These are phyloP conservation scores for Melanopsichium pennsylvanicum DNA, from an alignment of 1,284 basidiomycete genomes.

Conservation along the genomic window DNA sequence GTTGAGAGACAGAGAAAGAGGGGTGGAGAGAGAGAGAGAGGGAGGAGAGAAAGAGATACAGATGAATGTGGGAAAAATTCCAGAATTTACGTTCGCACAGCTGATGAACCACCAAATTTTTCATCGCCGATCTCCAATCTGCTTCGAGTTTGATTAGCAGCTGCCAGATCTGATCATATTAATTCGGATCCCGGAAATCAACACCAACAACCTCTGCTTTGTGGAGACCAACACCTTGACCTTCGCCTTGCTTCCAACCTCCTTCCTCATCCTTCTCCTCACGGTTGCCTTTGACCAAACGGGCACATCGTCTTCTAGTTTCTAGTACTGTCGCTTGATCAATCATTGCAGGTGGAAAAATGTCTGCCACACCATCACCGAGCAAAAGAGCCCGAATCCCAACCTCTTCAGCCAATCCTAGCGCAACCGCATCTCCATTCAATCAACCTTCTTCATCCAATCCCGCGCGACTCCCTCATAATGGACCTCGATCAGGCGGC, in stretches of 20 bases:
- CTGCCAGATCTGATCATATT: background rate
- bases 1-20: background rate
- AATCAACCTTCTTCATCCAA: background rate
- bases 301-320: no score
- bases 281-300: background rate
- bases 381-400: slow-evolving; percentile 26
- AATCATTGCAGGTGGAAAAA: background rate
- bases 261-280: background rate
- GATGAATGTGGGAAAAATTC: slow-evolving; percentile 21
- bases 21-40: background rate
- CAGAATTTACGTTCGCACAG: slow-evolving; percentile 7
- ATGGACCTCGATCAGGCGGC: slow-evolving; percentile 24
- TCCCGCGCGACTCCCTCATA: background rate
- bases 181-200: background rate
- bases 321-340: background rate
- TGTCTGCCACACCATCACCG: slow-evolving; percentile 38
- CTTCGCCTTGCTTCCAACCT: background rate
- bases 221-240: background rate
- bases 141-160: no score
- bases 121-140: slow-evolving; percentile 27
- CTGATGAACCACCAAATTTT: slow-evolving; percentile 11
- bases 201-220: background rate
- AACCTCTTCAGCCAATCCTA: slow-evolving; percentile 10
- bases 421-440: slow-evolving; percentile 26
- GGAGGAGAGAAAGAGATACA: background rate